phyloP scores from a whole-genome alignment of 2,329 filamentous ascomycete species.

The Geosmithia flava region DNA sequence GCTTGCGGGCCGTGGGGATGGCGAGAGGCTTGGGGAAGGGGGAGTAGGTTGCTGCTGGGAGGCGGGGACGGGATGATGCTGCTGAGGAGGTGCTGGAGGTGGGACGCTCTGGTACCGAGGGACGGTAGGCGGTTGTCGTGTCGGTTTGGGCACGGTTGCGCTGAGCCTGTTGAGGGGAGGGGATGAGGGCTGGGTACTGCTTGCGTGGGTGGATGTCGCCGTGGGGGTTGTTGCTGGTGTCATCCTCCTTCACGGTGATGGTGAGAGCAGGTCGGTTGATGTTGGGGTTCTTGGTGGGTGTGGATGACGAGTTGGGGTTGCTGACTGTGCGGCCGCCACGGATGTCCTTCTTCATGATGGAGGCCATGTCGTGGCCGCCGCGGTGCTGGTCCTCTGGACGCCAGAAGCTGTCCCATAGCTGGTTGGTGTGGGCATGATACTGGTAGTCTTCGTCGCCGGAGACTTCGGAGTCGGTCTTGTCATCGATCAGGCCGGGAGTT shows the following conservation, averaged over 20 bases:
- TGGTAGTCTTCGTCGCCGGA: slow-evolving; percentile 40
- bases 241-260: not conserved
- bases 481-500: slow-evolving; percentile 35
- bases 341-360: slow-evolving; percentile 1
- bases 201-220: slow-evolving; percentile 10
- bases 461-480: slow-evolving; percentile 35
- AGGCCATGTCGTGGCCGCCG: not conserved
- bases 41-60: slow-evolving; percentile 21
- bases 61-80: not conserved
- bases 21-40: slow-evolving; percentile 25
- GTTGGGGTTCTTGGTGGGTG: not conserved
- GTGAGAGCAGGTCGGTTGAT: not conserved
- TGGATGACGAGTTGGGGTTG: no score
- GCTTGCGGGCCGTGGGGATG: slow-evolving; percentile 18
- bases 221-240: no score
- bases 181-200: slow-evolving; percentile 17
- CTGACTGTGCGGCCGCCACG: not conserved
- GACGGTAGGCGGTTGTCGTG: not conserved
- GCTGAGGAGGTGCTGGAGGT: not conserved
- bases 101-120: not conserved
- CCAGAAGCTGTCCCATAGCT: slow-evolving; percentile 43
- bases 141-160: not conserved
- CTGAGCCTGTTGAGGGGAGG: slow-evolving; percentile 12
- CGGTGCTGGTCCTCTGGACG: slow-evolving; percentile 4
- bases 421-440: slow-evolving; percentile 28